phyloP scores from a whole-genome alignment of 23 red algal genomes.

The Gracilaria gracilis region DNA sequence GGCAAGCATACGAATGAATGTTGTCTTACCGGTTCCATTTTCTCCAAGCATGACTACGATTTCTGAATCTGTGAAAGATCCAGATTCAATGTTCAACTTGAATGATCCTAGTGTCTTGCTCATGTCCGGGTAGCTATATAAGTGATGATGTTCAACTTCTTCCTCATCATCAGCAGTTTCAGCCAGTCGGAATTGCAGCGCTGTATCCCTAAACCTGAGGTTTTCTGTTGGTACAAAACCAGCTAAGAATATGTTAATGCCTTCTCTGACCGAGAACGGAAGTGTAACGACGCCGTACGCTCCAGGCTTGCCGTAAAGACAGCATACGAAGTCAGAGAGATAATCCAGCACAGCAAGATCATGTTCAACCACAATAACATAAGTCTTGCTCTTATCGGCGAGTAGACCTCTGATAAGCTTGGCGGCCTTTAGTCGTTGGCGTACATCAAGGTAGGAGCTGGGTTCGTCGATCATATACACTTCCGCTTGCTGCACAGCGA shows the following conservation, averaged over 20 bases:
- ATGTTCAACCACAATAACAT: conserved; percentile 99
- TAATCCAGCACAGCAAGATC: conserved; percentile 99
- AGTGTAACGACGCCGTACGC: conserved; percentile 98
- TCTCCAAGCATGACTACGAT: conserved; percentile 98
- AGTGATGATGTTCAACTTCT: conserved; percentile 78
- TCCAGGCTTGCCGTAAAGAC: conserved; percentile 94
- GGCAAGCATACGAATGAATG: conserved; percentile 98
- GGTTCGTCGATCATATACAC: conserved; percentile 99
- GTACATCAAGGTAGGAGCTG: conserved; percentile 94
- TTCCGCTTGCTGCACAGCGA: conserved; percentile 89
- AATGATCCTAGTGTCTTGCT: conserved; percentile 92
- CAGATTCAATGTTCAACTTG: conserved; percentile 83
- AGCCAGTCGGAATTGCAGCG: conserved; percentile 88
- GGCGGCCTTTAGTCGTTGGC: conserved; percentile 92
- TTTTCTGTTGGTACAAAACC: conserved; percentile 99
- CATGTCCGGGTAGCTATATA: conserved; percentile 93
- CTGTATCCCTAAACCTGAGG: conserved; percentile 90
- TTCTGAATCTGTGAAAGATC: conserved; percentile 98
- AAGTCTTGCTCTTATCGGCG: conserved; percentile 78
- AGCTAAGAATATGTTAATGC: conserved; percentile 99
- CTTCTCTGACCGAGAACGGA: conserved; percentile 98
- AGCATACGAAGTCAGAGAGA: conserved; percentile 98
- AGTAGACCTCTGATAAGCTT: conserved; percentile 89
- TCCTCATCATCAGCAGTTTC: conserved; percentile 90
- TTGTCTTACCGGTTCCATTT: conserved; percentile 99